Evolutionary conservation across 176 grass and related monocot species (phyloP), one percentile per base, ranked within the genome.

Genomic region (Dendrocalamus sinicus): DNA sequence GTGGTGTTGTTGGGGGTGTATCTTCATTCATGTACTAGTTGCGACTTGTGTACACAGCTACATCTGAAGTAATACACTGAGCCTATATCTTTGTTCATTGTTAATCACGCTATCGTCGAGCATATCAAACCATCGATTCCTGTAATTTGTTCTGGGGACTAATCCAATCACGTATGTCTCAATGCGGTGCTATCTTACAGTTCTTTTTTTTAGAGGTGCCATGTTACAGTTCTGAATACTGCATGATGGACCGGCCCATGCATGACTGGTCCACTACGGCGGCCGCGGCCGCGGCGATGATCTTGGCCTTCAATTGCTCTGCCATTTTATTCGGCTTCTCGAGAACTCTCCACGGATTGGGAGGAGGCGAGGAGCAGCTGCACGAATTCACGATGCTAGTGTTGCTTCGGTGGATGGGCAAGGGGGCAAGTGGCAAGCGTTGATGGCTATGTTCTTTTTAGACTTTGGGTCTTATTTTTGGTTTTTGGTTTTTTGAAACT

Each of bases 251-350:
- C 53, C 6, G 53, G 53, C 53, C 53, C 53, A 55, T 20, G 53
- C 17, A 3, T 55, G 53, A 7, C 8, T 55, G 53, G 53, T 55
- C 53, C 53, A 55, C 53, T 20, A 62, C 40, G 47, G 81, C 85
- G 12, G 57, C 23, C 44, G 40, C 16, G 35, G 46, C 26, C 26
- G 26, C 26, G 26, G 83, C 74, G 54, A 91, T 75, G 78, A 93
- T 57, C 79, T 26, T 86, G 61, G 87, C 60, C 89, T 86, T 93
- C 58, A 84, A 13, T 32, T 69, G 67, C 45, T 68, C 75, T n/a
- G 86, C 82, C 85, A 90, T 90, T 51, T 9, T 35, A 43, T 6
- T 52, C 45, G 23, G 85, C 35, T 64, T 50, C 48, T 66, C 8
- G 11, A 50, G 9, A 13, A 63, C 23, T 63, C 60, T 28, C 7